Conservation (phyloP, 495 filamentous ascomycete species). For the Penicillium simplicissimum region DNA sequence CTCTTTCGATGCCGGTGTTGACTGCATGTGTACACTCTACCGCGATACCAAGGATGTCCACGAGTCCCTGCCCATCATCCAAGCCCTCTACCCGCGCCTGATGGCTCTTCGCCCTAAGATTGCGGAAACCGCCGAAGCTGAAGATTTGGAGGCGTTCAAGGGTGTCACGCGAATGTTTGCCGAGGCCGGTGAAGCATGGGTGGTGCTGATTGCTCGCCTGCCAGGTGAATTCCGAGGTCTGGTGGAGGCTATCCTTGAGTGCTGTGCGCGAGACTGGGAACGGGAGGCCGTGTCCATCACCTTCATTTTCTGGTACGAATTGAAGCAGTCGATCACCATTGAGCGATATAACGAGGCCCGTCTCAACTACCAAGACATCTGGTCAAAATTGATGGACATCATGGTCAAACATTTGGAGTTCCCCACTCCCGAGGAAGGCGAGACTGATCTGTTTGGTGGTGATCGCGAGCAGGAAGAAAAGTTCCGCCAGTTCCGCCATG, state of each 20-base stretch:
- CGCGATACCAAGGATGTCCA: constrained; percentile 87
- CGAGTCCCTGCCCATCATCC: constrained; percentile 78
- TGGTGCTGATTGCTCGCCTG: constrained; percentile 80
- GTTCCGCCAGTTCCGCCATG: constrained; percentile 92
- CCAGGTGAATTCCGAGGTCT: constrained; percentile 79
- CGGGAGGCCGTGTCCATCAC: constrained; percentile 87
- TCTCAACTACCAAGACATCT: constrained; percentile 71
- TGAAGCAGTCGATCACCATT: constrained; percentile 92
- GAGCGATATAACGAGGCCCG: constrained; percentile 86
- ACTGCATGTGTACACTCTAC: constrained; percentile 89
- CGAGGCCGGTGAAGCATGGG: constrained; percentile 94
- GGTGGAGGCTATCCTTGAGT: constrained; percentile 88
- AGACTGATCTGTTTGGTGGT: constrained; percentile 88
- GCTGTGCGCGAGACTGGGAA: constrained; percentile 81
- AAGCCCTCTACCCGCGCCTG: constrained; percentile 79
- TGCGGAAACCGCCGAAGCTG: constrained; percentile 66
- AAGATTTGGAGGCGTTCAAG: constrained; percentile 86
- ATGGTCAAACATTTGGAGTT: constrained; percentile 92
- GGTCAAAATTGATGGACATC: constrained; percentile 84
- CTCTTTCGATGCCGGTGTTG: constrained; percentile 87
- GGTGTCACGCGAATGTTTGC: constrained; percentile 86
- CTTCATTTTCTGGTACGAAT: constrained; percentile 96
- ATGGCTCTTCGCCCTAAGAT: constrained; percentile 80
- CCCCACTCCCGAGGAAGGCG: constrained; percentile 73
- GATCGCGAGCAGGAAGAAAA: constrained; percentile 96